These are phyloP conservation scores for Closterium sp. DNA, from an alignment of 139 green algal genomes.

Conservation along the genomic window DNA sequence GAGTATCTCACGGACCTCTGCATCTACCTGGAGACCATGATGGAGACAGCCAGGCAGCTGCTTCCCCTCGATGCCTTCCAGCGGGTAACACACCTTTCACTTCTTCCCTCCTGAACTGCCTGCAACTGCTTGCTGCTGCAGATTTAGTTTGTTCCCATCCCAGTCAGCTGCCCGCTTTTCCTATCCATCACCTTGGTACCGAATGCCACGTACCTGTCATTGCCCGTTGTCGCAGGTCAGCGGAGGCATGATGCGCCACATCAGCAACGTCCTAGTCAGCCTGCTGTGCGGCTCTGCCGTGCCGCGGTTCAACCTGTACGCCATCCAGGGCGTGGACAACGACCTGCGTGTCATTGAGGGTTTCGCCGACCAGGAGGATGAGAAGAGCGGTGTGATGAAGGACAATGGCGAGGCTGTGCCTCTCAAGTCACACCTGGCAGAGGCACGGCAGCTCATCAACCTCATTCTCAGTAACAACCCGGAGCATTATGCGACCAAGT, in stretches of 20 bases:
- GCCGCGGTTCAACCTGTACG: slow-evolving; percentile 50
- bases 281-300: slow-evolving; percentile 30
- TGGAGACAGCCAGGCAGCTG: slow-evolving; percentile 32
- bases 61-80: slow-evolving; percentile 43
- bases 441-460: slow-evolving; percentile 42
- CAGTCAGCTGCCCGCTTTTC: background rate
- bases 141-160: background rate
- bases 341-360: slow-evolving; percentile 40
- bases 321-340: slow-evolving; percentile 32
- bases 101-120: background rate
- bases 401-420: background rate
- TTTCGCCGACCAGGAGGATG: slow-evolving; percentile 44
- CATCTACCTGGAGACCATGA: slow-evolving; percentile 51
- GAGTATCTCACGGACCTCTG: slow-evolving; percentile 41
- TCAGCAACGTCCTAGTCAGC: slow-evolving; percentile 30
- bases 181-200: background rate
- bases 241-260: slow-evolving; percentile 44
- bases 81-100: slow-evolving; percentile 1
- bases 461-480: slow-evolving; percentile 44
- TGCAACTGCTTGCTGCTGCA: background rate
- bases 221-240: slow-evolving; percentile 16
- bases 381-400: slow-evolving; percentile 20
- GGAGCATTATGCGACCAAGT: slow-evolving; percentile 23
- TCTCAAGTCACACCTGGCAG: slow-evolving; percentile 28
- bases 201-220: background rate